A percentile compares a stretch with the other conserved stretches of the same genome.
Evolutionary conservation across 345 rosid species (phyloP).

Genomic region (Durio zibethinus): DNA sequence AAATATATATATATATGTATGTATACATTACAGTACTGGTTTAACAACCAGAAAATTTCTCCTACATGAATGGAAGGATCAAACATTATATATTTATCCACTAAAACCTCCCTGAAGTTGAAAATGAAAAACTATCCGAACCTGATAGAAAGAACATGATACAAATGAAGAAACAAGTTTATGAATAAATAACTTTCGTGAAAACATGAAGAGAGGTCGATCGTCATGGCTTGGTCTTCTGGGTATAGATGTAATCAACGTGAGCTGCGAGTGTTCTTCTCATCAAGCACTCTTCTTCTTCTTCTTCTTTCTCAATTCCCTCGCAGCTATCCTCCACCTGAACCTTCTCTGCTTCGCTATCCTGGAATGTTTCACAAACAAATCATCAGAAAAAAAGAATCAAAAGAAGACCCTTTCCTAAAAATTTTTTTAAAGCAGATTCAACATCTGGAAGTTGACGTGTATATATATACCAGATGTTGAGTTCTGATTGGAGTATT

Average conservation of each 20-base stretch:
- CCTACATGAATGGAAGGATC: not conserved
- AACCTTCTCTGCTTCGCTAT: constrained; percentile 5
- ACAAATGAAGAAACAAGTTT: not conserved
- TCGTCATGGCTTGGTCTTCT: constrained; percentile 24
- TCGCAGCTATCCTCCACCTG: constrained; percentile 36
- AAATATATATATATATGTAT: not conserved
- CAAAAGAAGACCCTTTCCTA: not conserved
- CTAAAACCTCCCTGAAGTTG: not conserved
- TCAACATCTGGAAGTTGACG: not conserved
- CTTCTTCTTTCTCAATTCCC: constrained; percentile 42
- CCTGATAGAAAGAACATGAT: not conserved
- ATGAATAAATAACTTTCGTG: not conserved
- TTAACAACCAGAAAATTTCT: not conserved
- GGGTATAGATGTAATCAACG: constrained; percentile 38
- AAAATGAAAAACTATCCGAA: not conserved
- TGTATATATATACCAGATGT: constrained; percentile 7
- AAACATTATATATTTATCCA: not conserved
- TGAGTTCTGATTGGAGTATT: not conserved
- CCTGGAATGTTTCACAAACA: not conserved
- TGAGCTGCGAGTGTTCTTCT: constrained; percentile 38
- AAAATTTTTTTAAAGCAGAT: not conserved
- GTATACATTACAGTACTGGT: not conserved
- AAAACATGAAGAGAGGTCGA: not conserved
- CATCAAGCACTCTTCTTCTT: constrained; percentile 55
- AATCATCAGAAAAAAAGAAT: not conserved